phyloP scores from a whole-genome alignment of 1,284 basidiomycete genomes.

The Porodaedalea pini region DNA sequence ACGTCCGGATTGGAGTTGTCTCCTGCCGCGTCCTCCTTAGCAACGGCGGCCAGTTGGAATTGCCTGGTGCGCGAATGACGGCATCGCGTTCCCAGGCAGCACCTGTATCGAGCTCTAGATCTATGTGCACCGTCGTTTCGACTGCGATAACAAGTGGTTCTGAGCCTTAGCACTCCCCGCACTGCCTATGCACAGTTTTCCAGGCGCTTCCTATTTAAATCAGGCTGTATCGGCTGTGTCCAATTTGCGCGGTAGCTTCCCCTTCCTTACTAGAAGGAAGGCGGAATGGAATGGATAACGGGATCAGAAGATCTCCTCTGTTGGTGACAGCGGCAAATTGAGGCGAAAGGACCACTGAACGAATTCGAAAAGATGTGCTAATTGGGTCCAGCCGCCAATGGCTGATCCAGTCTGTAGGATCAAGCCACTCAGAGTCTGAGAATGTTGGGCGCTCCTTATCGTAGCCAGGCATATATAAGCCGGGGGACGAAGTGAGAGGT shows the following conservation, averaged over 20 bases:
- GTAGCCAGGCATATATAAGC: constrained; percentile 10
- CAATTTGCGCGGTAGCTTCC: constrained; percentile 1
- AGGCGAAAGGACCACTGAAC: not conserved
- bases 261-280: not conserved
- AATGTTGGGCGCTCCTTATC: constrained; percentile 4
- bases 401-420: not conserved
- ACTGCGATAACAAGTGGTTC: not conserved
- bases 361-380: not conserved
- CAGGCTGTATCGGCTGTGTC: not conserved
- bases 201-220: not conserved
- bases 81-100: not conserved
- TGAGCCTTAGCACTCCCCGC: not conserved
- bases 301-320: constrained; percentile 5
- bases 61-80: not conserved
- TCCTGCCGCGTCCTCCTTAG: not conserved
- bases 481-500: not conserved
- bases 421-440: constrained; percentile 4
- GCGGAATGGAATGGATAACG: not conserved
- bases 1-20: not conserved
- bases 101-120: not conserved
- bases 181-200: not conserved
- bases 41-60: not conserved
- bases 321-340: constrained; percentile 14
- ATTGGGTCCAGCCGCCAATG: constrained; percentile 1
- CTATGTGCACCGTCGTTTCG: not conserved